Evolutionary conservation across 169 alveolate species (phyloP), one percentile per base, ranked within the genome.

Genomic region (Plasmodium vivax): DNA sequence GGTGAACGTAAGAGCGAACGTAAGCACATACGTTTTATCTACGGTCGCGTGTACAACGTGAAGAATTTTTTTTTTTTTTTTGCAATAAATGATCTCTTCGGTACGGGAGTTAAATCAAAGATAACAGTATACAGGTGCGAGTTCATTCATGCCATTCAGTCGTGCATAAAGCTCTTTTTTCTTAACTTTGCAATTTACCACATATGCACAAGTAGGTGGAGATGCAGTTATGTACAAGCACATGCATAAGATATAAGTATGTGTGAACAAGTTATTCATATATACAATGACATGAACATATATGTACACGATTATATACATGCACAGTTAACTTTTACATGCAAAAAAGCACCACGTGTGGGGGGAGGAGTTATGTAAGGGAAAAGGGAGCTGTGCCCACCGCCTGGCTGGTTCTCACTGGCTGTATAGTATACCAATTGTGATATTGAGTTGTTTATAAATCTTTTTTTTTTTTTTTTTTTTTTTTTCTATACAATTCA

Each of bases 1-100:
- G 23, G 62, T 4, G 16, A 51, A 51, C 62, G 62, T 51, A 51
- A 51, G 62, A 51, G 62, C 62, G 8, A 51, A 23, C 62, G 62
- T 51, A 51, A 51, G 16, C 62, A 51, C 62, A 16, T 47, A 47
- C n/a, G 54, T 51, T 51, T 51, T 51, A 51, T 51, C 62, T 51
- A 51, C 23, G 62, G 62, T 51, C 77, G 38, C 38, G 77, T 68
- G 10, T 30, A 68, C 77, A 68, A 68, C 77, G 77, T 68, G 77
- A 19, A 68, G 77, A 68, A 68, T 68, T 68, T 68, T 68, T 68
- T 68, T 68, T 68, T 68, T 62, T 62, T 68, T 68, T 68, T 68
- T 68, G 77, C 77, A 68, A 68, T 68, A 68, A 68, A 23, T 68
- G 38, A 68, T 68, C 38, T 68, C 32, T 68, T 68, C 77, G 77